These are phyloP conservation scores for Boletus huronensis DNA, from an alignment of 768 basidiomycete species.

Conservation along the genomic window DNA sequence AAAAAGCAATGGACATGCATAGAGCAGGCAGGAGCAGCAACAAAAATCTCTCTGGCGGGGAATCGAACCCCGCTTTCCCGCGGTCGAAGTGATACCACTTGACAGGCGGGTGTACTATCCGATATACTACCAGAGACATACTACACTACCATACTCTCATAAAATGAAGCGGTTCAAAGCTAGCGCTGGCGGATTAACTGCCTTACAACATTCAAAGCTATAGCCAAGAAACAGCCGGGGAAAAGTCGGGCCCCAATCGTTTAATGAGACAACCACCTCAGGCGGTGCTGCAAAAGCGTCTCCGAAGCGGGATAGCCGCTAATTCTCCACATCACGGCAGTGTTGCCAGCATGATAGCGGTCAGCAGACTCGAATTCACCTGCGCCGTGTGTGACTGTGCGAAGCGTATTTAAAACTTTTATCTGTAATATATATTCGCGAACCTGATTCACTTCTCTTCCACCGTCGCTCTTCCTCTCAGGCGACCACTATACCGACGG, in stretches of 20 bases:
- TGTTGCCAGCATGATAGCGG: background rate
- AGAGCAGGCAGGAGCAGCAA: no score
- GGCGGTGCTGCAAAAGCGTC: background rate
- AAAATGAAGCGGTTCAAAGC: background rate
- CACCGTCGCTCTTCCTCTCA: background rate
- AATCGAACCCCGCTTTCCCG: slow-evolving; percentile 45
- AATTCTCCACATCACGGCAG: background rate
- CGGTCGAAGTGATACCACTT: slow-evolving; percentile 17
- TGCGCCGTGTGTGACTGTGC: background rate
- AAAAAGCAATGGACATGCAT: no score
- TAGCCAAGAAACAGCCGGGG: no score
- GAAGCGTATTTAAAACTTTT: background rate
- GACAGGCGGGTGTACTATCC: slow-evolving; percentile 50
- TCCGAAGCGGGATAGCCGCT: background rate
- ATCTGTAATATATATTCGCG: background rate
- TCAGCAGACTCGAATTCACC: background rate
- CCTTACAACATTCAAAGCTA: no score
- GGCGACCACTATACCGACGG: background rate
- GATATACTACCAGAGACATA: slow-evolving; percentile 46
- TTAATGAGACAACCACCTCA: background rate
- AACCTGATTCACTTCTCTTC: background rate
- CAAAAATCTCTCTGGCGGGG: slow-evolving; percentile 42
- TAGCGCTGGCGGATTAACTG: no score
- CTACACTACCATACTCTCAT: background rate
- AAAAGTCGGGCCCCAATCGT: no score